Base-by-base conservation (phyloP, 768 basidiomycete species). In the Galerina sulciceps region DNA sequence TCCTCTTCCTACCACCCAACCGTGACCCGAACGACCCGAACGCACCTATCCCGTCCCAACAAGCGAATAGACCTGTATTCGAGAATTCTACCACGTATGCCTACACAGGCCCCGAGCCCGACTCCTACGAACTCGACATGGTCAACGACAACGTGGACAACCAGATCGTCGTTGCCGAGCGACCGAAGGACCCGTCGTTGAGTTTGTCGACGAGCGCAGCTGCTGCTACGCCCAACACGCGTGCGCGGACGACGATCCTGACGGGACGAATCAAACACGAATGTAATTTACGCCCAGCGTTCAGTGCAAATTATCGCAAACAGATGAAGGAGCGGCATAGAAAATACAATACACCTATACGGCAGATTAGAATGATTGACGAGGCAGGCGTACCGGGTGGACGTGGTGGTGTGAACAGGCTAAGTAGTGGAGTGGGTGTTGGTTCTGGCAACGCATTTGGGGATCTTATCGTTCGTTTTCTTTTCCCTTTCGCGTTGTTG, bases 71-170 rank as follows among this genome's bases (percentile, higher is more conserved):
- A 10, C 81, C 81, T 1, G 60, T 61, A 0, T 84, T 83, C 62
- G 68, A 72, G 10, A 57, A 66, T 0, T 59, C 74, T 1, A 73
- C 77, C 1, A 62, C 73, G 2, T 75, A 76, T 45, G 40, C 68
- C 1, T 64, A 74, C 0, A 67, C 67, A 1, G 74, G 73, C 5
- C 66, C 73, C 5, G 81, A 85, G 60, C 83, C 82, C 4, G 89
- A 90, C 66, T 83, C 87, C 71, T 98, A 94, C 75, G 91, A 94
- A 65, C 80, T 98, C 35, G 89, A 93, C 42, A 93, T 96, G 85
- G 86, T 94, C 42, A 90, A 93, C 61, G 89, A 93, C 61, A 73
- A 84, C 34, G 89, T 93, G 9, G 90, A 91, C 65, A 95, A 94
- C 75, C 89, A 94, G 72, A 82, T 91, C 56, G 91, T 94, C 26